Conservation (phyloP, 2,329 filamentous ascomycete species). For the Samsoniella hepiali region DNA sequence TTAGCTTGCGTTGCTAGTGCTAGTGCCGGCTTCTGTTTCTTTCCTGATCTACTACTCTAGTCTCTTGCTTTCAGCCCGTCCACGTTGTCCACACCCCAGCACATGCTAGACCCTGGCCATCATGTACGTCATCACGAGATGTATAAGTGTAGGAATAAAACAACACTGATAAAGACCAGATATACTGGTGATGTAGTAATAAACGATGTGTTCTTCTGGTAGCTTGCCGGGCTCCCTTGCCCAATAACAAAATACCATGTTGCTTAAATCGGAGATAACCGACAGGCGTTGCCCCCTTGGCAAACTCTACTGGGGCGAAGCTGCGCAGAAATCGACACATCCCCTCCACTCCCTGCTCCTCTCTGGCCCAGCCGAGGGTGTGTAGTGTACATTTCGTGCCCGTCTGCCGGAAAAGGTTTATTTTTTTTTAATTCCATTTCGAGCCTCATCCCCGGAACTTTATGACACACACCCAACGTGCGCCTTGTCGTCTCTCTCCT, state of each 20-base stretch:
- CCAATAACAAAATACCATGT: neutral
- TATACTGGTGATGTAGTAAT: neutral
- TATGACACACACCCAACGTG: conserved; percentile 1
- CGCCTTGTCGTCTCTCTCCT: neutral
- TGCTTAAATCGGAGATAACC: conserved; percentile 16
- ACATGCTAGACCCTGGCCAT: neutral
- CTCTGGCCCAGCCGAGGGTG: conserved; percentile 2
- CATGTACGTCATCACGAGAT: neutral
- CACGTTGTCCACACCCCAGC: neutral
- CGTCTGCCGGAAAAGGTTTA: neutral
- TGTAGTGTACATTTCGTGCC: neutral
- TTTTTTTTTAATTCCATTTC: neutral
- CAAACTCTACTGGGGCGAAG: conserved; percentile 15
- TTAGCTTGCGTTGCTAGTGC: neutral
- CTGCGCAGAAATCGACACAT: conserved; percentile 3
- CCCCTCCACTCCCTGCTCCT: neutral
- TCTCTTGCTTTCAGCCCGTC: neutral
- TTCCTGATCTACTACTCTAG: neutral
- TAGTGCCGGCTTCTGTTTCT: neutral
- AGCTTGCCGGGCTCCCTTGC: neutral
- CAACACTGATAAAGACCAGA: neutral
- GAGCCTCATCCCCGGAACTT: neutral
- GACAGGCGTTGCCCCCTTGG: conserved; percentile 6
- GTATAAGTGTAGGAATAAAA: neutral
- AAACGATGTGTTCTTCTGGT: neutral